These are phyloP conservation scores for Lolium perenne DNA, from an alignment of 176 grass and related monocot genomes.

Conservation along the genomic window DNA sequence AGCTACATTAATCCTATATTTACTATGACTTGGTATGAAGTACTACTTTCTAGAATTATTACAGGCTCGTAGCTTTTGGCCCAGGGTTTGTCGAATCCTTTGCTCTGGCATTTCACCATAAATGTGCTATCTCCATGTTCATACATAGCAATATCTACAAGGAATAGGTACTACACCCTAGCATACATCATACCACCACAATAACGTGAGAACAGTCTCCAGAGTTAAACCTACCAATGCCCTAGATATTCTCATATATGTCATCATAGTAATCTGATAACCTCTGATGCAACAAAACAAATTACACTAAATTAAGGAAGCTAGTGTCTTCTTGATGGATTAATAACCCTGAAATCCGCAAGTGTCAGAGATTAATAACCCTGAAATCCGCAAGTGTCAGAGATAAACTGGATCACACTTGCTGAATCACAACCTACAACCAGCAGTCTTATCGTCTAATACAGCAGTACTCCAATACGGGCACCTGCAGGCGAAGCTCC, in stretches of 20 bases:
- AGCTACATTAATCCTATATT: not conserved
- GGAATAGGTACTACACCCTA: not conserved
- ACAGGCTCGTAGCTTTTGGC: not conserved
- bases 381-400: not conserved
- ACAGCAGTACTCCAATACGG: too few relatives aligned
- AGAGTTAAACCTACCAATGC: conserved; percentile 11
- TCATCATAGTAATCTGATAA: not conserved
- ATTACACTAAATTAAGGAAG: not conserved
- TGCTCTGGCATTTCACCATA: not conserved
- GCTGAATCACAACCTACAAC: not conserved
- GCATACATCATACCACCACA: not conserved
- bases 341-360: too few relatives aligned
- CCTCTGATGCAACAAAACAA: not conserved
- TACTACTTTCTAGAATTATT: conserved; percentile 11
- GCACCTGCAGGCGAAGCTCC: too few relatives aligned
- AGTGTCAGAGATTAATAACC: too few relatives aligned
- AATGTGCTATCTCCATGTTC: not conserved
- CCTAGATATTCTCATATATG: not conserved
- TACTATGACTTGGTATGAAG: not conserved
- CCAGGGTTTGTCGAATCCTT: not conserved
- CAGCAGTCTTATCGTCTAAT: not conserved
- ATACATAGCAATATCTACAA: not conserved
- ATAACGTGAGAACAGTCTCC: not conserved
- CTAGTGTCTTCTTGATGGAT: not conserved
- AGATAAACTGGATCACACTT: not conserved